Evolutionary conservation across 2,329 filamentous ascomycete genomes (phyloP).

Genomic region (Nemania diffusa): DNA sequence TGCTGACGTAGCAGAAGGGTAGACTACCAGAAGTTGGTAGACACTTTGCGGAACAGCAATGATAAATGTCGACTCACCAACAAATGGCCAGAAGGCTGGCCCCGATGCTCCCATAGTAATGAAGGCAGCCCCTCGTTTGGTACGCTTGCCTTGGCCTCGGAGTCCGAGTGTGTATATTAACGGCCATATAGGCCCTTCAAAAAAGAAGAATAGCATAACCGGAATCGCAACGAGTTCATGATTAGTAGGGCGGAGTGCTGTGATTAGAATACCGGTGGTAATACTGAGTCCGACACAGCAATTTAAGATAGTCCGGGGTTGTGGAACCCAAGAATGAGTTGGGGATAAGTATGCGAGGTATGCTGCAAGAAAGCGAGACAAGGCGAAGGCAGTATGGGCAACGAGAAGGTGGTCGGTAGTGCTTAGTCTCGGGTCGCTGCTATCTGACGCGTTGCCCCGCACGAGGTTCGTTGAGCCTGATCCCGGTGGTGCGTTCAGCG

Average conservation of each 20-base stretch:
- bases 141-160: slow-evolving; percentile 80
- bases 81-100: slow-evolving; percentile 78
- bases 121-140: slow-evolving; percentile 80
- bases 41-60: not conserved
- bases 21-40: not conserved
- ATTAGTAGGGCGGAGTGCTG: slow-evolving; percentile 57
- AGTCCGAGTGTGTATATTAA: slow-evolving; percentile 83
- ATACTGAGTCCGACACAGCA: slow-evolving; percentile 71
- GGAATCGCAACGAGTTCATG: slow-evolving; percentile 67
- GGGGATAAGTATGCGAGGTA: slow-evolving; percentile 69
- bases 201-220: slow-evolving; percentile 78
- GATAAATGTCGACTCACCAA: slow-evolving; percentile 51
- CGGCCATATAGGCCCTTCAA: slow-evolving; percentile 84
- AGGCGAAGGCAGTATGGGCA: slow-evolving; percentile 76
- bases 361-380: slow-evolving; percentile 76
- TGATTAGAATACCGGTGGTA: slow-evolving; percentile 62
- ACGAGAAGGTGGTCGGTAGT: slow-evolving; percentile 75
- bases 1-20: not conserved
- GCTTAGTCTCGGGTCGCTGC: slow-evolving; percentile 61
- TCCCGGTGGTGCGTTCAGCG: not conserved
- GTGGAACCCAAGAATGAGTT: slow-evolving; percentile 62
- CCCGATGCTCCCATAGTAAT: slow-evolving; percentile 81
- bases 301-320: slow-evolving; percentile 75
- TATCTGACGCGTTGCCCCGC: slow-evolving; percentile 58
- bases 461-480: not conserved